Conservation (phyloP, 192 early-diverging fungal species). For the Coemansia sp. region DNA sequence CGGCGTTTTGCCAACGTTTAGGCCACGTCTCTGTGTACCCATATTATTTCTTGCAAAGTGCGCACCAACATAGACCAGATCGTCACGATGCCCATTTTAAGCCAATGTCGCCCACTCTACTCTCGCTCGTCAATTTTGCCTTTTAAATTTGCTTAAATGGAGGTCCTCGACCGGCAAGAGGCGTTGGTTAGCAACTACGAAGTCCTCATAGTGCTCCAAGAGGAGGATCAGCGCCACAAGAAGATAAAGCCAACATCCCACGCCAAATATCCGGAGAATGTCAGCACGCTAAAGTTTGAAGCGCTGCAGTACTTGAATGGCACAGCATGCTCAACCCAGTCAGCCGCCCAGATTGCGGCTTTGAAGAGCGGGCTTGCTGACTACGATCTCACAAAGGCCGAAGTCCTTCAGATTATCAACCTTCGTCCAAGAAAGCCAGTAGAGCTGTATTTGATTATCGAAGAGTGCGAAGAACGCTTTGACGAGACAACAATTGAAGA, state of each 20-base stretch:
- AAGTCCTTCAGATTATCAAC: slow-evolving; percentile 74
- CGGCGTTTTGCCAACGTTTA: background rate
- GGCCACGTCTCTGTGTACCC: background rate
- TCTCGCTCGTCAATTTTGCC: background rate
- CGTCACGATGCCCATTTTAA: background rate
- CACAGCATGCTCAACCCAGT: slow-evolving; percentile 62
- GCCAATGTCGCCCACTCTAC: too few relatives aligned
- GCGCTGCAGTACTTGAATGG: slow-evolving; percentile 57
- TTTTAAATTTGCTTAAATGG: slow-evolving; percentile 46
- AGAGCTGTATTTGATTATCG: slow-evolving; percentile 69
- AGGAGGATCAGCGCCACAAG: slow-evolving; percentile 52
- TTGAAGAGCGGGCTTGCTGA: slow-evolving; percentile 49
- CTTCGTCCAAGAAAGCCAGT: slow-evolving; percentile 62
- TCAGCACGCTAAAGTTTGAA: slow-evolving; percentile 64
- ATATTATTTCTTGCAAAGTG: background rate
- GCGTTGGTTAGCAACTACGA: slow-evolving; percentile 70
- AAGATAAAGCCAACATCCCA: slow-evolving; percentile 26
- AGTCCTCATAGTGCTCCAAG: slow-evolving; percentile 60
- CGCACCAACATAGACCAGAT: background rate
- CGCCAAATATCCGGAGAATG: slow-evolving; percentile 59
- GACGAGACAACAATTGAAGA: slow-evolving; percentile 53
- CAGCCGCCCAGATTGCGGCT: slow-evolving; percentile 47
- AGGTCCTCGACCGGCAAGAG: slow-evolving; percentile 60
- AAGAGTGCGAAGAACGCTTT: slow-evolving; percentile 71
- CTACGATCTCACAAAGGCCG: slow-evolving; percentile 66